These are phyloP conservation scores for Santalum album DNA, from an alignment of 164 flowering plant genomes.

Conservation along the genomic window DNA sequence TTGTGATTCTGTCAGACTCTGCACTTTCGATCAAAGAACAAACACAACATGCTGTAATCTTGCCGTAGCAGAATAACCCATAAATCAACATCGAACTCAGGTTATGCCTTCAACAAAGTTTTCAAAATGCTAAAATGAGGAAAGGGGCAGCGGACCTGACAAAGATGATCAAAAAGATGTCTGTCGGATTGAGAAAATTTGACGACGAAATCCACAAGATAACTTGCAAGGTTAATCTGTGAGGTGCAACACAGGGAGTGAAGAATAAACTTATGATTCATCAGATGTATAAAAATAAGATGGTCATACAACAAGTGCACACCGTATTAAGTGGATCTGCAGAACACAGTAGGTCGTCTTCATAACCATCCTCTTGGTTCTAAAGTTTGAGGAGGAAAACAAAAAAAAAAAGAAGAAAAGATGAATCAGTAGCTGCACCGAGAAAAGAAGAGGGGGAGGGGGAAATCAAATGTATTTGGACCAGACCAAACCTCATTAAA, in stretches of 20 bases:
- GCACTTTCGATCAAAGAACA: neutral
- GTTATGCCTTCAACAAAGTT: neutral
- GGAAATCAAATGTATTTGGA: neutral
- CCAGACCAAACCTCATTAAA: constrained; percentile 50
- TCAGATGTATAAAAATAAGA: neutral
- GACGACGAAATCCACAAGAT: constrained; percentile 48
- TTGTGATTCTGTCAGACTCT: constrained; percentile 1
- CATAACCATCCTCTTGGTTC: constrained; percentile 60
- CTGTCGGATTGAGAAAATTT: constrained; percentile 44
- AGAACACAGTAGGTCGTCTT: constrained; percentile 44
- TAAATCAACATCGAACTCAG: neutral
- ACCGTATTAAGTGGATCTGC: constrained; percentile 87
- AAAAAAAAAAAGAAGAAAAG: neutral
- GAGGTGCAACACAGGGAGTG: constrained; percentile 6
- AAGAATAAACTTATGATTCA: neutral
- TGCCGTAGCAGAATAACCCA: neutral
- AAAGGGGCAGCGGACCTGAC: constrained; percentile 37
- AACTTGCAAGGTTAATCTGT: constrained; percentile 69
- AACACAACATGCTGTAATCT: neutral
- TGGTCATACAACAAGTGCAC: neutral
- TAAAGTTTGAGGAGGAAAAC: constrained; percentile 7
- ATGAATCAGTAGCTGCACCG: constrained; percentile 1
- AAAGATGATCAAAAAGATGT: constrained; percentile 50
- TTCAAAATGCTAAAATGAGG: neutral
- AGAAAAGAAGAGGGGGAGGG: neutral